Conservation (phyloP, 2,329 filamentous ascomycete genomes). For the Aschersonia sp. region DNA sequence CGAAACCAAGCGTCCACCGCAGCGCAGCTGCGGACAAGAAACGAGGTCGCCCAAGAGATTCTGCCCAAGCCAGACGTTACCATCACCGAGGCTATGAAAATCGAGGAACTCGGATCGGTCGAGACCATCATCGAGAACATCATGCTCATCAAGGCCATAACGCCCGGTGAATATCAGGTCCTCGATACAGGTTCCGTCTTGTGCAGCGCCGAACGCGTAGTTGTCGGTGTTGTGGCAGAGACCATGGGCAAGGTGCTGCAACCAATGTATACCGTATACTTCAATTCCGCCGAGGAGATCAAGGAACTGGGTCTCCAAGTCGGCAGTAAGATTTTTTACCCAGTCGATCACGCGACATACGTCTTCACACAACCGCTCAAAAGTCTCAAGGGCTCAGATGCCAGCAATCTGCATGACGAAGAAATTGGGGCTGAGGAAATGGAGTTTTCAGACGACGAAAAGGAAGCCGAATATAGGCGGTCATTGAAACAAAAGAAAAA, state of each 20-base stretch:
- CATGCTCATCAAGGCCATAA: slow-evolving; percentile 64
- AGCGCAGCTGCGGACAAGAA: slow-evolving; percentile 58
- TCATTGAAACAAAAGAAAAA: slow-evolving; percentile 53
- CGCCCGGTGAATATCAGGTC: slow-evolving; percentile 69
- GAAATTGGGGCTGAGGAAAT: slow-evolving; percentile 75
- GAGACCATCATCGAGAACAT: slow-evolving; percentile 68
- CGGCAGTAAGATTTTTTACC: slow-evolving; percentile 65
- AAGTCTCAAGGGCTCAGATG: slow-evolving; percentile 75
- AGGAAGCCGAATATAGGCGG: slow-evolving; percentile 70
- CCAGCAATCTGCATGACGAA: slow-evolving; percentile 89
- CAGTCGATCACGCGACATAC: slow-evolving; percentile 62
- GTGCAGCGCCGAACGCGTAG: slow-evolving; percentile 58
- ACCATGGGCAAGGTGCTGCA: slow-evolving; percentile 75
- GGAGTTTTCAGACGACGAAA: slow-evolving; percentile 95
- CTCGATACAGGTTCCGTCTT: slow-evolving; percentile 75
- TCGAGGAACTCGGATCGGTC: slow-evolving; percentile 61
- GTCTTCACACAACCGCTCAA: slow-evolving; percentile 79
- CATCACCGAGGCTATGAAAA: slow-evolving; percentile 64
- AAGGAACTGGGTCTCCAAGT: slow-evolving; percentile 49
- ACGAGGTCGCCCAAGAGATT: slow-evolving; percentile 54
- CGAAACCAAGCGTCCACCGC: slow-evolving; percentile 22
- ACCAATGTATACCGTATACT: slow-evolving; percentile 74
- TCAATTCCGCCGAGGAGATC: slow-evolving; percentile 55
- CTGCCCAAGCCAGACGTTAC: slow-evolving; percentile 63
- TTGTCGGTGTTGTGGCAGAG: slow-evolving; percentile 74